Evolutionary conservation across 2,329 filamentous ascomycete genomes (phyloP), one percentile per base, ranked within the genome.

Genomic region (Aspergillus luchuensis): DNA sequence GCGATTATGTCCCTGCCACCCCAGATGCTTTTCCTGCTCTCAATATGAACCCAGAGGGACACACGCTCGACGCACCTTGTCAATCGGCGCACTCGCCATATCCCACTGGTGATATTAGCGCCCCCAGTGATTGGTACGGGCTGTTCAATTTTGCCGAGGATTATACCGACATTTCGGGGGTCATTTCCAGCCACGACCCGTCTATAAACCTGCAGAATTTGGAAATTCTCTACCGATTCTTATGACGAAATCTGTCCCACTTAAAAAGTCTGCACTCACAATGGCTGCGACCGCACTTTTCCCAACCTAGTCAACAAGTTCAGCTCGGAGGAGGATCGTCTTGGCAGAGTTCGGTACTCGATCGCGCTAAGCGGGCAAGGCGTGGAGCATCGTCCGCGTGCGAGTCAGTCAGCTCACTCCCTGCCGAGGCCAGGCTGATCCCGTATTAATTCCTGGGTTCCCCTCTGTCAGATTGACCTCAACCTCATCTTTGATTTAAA

Each of bases 191-290:
- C 33, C 50, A 52, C 4, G 30, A 52, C 8, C 4, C 50, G 8
- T 36, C 61, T n/a, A 7, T 63, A 11, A 61, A 56, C 41, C 30
- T 63, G 47, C 58, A 61, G 39, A 63, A 61, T 38, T 28, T 61
- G 33, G 61, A 63, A 47, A 61, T 56, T 57, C n/a, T 63, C 41
- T 63, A 63, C 30, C 49, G 61, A 17, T 61, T 63, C 28, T 39
- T 63, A n/a, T 63, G 6, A 39, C n/a, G 33, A 13, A 13, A 13
- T 36, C 10, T 36, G 11, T 13, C 33, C 4, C 33, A 13, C 33
- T 11, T 13, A 2, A 6, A 15, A 13, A 36, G 1, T 15, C 33
- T 36, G 10, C 33, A 36, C 11, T 2, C 0, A 15, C 8, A 10
- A 30, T 30, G 28, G 10, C 10, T 10, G 28, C 28, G 10, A 30